A percentile compares a stretch with the other conserved stretches of the same genome.
These are phyloP conservation scores for Malassezia sp. DNA, from an alignment of 1,284 basidiomycete genomes.

Conservation along the genomic window DNA sequence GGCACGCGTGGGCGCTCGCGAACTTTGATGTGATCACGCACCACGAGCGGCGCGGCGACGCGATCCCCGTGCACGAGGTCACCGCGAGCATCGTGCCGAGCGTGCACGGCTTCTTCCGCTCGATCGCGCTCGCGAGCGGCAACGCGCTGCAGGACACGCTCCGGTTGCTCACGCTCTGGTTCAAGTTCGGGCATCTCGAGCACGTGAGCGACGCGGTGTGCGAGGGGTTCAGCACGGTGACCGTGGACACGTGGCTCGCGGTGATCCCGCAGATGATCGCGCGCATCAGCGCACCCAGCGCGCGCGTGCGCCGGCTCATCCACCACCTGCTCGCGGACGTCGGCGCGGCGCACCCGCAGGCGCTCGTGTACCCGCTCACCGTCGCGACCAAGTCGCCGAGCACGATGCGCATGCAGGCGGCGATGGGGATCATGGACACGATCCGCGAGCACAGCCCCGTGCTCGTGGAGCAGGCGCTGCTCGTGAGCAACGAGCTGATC, in stretches of 20 bases:
- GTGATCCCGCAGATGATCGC: slow-evolving; percentile 99
- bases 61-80: slow-evolving; percentile 61
- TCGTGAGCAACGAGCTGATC: slow-evolving; percentile 90
- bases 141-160: slow-evolving; percentile 92
- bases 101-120: slow-evolving; percentile 88
- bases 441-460: slow-evolving; percentile 82
- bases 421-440: slow-evolving; percentile 75
- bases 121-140: slow-evolving; percentile 72
- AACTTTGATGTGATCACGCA: slow-evolving; percentile 79
- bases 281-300: slow-evolving; percentile 85
- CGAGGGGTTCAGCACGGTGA: slow-evolving; percentile 75
- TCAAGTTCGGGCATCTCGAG: slow-evolving; percentile 86
- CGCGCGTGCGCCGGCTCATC: slow-evolving; percentile 77
- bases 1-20: slow-evolving; percentile 96
- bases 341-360: slow-evolving; percentile 92
- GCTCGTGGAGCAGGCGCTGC: slow-evolving; percentile 81
- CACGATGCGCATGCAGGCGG: slow-evolving; percentile 67
- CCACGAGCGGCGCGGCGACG: slow-evolving; percentile 51
- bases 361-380: slow-evolving; percentile 91
- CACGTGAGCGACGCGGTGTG: slow-evolving; percentile 83
- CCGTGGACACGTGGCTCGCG: slow-evolving; percentile 95
- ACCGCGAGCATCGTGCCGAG: slow-evolving; percentile 83
- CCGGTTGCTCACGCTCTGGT: slow-evolving; percentile 89
- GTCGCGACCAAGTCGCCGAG: slow-evolving; percentile 96
- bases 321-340: slow-evolving; percentile 81